These are phyloP conservation scores for Russula emetica DNA, from an alignment of 768 basidiomycete genomes.

Conservation along the genomic window DNA sequence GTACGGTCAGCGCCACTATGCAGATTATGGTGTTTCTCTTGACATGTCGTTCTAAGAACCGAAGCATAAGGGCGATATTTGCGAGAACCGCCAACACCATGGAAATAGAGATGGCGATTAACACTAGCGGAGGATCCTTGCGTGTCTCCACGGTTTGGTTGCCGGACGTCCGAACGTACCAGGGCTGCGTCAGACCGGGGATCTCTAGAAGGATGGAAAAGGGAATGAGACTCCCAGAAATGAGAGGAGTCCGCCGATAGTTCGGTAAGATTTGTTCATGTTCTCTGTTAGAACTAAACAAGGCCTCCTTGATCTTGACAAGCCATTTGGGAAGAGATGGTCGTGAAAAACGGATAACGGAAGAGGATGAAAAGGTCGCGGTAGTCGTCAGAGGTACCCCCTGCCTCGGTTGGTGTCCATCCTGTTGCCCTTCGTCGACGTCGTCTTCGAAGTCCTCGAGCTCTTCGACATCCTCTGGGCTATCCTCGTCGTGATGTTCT, in stretches of 20 bases:
- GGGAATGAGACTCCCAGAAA: constrained; percentile 65
- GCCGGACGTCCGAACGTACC: constrained; percentile 59
- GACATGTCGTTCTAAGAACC: constrained; percentile 69
- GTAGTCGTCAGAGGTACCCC: constrained; percentile 2
- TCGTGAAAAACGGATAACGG: neutral
- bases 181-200: constrained; percentile 70
- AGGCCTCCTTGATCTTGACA: constrained; percentile 24
- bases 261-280: constrained; percentile 41
- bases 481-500: neutral
- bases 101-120: constrained; percentile 59
- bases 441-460: constrained; percentile 10
- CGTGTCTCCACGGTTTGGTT: constrained; percentile 45
- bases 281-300: constrained; percentile 27
- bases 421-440: neutral
- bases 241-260: constrained; percentile 59
- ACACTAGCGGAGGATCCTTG: constrained; percentile 54
- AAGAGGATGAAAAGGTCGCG: neutral
- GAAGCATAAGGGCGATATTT: constrained; percentile 58
- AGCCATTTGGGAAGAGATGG: constrained; percentile 21
- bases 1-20: constrained; percentile 60
- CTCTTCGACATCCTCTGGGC: neutral
- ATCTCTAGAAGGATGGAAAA: constrained; percentile 81
- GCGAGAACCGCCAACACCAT: constrained; percentile 65
- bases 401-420: neutral
- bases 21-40: constrained; percentile 58